Evolutionary conservation across 192 early-diverging fungal genomes (phyloP), one percentile per base, ranked within the genome.

Genomic region (Coemansia furcata): DNA sequence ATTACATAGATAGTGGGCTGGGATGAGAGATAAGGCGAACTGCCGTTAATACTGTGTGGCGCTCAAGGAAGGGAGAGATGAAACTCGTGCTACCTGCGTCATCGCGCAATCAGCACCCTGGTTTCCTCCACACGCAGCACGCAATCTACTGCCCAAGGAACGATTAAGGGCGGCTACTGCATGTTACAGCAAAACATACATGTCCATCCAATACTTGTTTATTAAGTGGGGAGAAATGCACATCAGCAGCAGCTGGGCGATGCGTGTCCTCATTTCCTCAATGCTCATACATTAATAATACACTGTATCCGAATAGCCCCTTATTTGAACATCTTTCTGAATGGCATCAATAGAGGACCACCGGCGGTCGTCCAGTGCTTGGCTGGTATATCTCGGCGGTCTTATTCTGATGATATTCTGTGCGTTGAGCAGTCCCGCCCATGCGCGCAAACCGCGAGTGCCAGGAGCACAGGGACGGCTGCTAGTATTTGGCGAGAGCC

Each of bases 401-500:
- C 3, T 57, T 57, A n/a, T 57, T 57, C 15, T 57, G 15, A 32
- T 32, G 12, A 17, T 60, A 36, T 12, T 60, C 36, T 60, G 58
- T 23, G 21, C 5, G 17, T 17, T 60, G 58, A 39, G 19, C 36
- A 19, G 58, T 3, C 6, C 36, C 4, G 49, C 55, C 9, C 17
- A 26, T 32, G 79, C 62, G 7, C 73, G 70, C 46, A 81, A 76
- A 43, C 73, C 79, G 15, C 79, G 79, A 6, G 79, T 81, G 21
- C 79, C 79, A 0, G 79, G 79, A 1, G 74, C 79, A 32, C 66
- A 66, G n/a, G 79, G 79, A 12, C 67, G 79, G 17, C 62, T 81
- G 52, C 65, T 81, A 19, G 79, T 81, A 21, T 81, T 81, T 73
- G 79, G 79, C 37, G 78, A 81, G 40, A 81, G 78, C 38, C 64